phyloP scores from a whole-genome alignment of 1,284 basidiomycete genomes.

The Papiliotrema fonsecae region DNA sequence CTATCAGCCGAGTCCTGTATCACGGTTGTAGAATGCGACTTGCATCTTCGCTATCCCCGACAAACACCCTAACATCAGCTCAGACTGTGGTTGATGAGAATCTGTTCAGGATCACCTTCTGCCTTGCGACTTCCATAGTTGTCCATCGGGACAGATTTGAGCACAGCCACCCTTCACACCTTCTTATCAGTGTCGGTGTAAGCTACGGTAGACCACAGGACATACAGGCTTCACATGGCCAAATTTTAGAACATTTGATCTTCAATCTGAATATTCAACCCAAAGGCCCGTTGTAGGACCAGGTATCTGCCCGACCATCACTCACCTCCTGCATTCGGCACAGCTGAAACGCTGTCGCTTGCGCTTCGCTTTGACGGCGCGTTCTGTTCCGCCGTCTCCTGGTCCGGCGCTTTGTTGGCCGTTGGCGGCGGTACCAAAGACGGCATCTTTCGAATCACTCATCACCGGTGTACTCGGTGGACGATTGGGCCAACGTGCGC shows the following conservation, averaged over 20 bases:
- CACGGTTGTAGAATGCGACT: neutral
- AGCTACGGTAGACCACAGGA: neutral
- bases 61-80: slow-evolving; percentile 8
- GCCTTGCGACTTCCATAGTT: slow-evolving; percentile 39
- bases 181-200: slow-evolving; percentile 3
- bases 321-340: slow-evolving; percentile 38
- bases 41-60: neutral
- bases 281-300: neutral
- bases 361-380: neutral
- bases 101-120: slow-evolving; percentile 17
- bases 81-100: neutral
- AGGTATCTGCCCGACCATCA: neutral
- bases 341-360: slow-evolving; percentile 22
- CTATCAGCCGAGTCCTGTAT: neutral
- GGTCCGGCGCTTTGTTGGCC: neutral
- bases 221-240: slow-evolving; percentile 43
- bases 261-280: slow-evolving; percentile 23
- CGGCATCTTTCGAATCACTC: too few species aligned
- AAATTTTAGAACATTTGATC: slow-evolving; percentile 39
- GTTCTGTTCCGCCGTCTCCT: neutral
- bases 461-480: too few species aligned
- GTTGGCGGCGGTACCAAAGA: too few species aligned
- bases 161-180: slow-evolving; percentile 41
- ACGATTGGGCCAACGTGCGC: too few species aligned
- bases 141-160: slow-evolving; percentile 43